These are phyloP conservation scores for Rubus idaeus DNA, from an alignment of 306 rosid genomes.

Conservation along the genomic window DNA sequence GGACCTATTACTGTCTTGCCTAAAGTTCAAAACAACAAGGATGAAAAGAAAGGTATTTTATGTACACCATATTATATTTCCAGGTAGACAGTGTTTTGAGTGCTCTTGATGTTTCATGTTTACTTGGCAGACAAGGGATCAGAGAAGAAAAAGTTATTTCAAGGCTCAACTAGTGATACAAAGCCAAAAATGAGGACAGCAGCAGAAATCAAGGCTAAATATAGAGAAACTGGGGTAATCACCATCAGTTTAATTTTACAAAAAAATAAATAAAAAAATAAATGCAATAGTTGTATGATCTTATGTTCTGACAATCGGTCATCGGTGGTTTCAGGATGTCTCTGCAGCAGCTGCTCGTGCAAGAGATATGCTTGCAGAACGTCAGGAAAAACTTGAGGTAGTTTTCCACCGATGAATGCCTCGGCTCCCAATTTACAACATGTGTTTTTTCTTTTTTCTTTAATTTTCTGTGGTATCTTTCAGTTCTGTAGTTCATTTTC, in stretches of 20 bases:
- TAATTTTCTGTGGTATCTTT: background rate
- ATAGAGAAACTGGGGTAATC: constrained; percentile 54
- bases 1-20: constrained; percentile 43
- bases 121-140: constrained; percentile 54
- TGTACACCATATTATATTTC: constrained; percentile 20
- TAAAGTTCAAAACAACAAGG: constrained; percentile 35
- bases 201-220: constrained; percentile 87
- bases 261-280: background rate
- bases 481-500: constrained; percentile 12
- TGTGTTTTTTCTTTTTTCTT: background rate
- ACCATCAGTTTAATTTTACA: background rate
- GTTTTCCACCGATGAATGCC: background rate
- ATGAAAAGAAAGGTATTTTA: constrained; percentile 56
- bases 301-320: constrained; percentile 25
- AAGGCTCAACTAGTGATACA: constrained; percentile 41
- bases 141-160: constrained; percentile 60
- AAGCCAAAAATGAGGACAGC: constrained; percentile 67
- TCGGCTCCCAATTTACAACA: background rate
- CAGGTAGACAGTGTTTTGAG: background rate
- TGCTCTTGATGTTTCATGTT: constrained; percentile 23
- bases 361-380: constrained; percentile 71
- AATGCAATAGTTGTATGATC: constrained; percentile 17
- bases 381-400: constrained; percentile 82
- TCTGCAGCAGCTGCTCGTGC: constrained; percentile 71
- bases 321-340: constrained; percentile 60